Evolutionary conservation across 768 basidiomycete species (phyloP).

Genomic region (Exsudoporus frostii): DNA sequence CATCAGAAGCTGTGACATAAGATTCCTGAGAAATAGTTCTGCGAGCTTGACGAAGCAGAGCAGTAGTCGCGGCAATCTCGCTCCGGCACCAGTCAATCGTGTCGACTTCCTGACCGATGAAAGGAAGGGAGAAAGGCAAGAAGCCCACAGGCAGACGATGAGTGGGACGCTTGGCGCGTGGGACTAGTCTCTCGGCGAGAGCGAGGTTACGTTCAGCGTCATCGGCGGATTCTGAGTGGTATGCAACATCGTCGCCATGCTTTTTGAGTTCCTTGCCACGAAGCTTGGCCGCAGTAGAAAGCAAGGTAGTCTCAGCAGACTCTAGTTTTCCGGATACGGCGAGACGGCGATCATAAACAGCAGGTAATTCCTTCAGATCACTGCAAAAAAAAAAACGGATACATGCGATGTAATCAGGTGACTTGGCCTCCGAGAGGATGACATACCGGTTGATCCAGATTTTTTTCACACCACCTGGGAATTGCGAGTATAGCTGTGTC

Average conservation of each 20-base stretch:
- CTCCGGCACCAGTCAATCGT: slow-evolving; percentile 85
- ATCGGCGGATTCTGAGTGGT: slow-evolving; percentile 18
- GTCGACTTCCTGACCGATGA: slow-evolving; percentile 88
- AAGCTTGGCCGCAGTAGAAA: slow-evolving; percentile 75
- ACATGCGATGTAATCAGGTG: not conserved
- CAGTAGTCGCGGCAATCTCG: slow-evolving; percentile 61
- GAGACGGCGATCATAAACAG: slow-evolving; percentile 72
- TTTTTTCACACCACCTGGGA: slow-evolving; percentile 87
- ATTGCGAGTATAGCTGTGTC: slow-evolving; percentile 63
- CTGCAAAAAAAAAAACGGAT: slow-evolving; percentile 32
- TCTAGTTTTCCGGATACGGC: slow-evolving; percentile 79
- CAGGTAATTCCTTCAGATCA: slow-evolving; percentile 84
- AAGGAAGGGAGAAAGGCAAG: slow-evolving; percentile 53
- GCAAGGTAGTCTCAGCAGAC: slow-evolving; percentile 73
- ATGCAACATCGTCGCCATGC: slow-evolving; percentile 25
- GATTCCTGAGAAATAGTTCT: slow-evolving; percentile 22
- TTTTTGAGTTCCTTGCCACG: slow-evolving; percentile 54
- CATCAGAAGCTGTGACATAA: slow-evolving; percentile 21
- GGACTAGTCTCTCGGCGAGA: slow-evolving; percentile 56
- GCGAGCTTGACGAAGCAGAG: slow-evolving; percentile 51
- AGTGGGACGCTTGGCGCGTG: slow-evolving; percentile 69
- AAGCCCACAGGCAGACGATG: slow-evolving; percentile 62
- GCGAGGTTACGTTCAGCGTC: slow-evolving; percentile 30
- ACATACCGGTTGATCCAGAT: slow-evolving; percentile 88
- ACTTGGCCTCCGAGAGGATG: not conserved